These are phyloP conservation scores for Pseudevernia furfuracea DNA, from an alignment of 495 filamentous ascomycete genomes.

Conservation along the genomic window DNA sequence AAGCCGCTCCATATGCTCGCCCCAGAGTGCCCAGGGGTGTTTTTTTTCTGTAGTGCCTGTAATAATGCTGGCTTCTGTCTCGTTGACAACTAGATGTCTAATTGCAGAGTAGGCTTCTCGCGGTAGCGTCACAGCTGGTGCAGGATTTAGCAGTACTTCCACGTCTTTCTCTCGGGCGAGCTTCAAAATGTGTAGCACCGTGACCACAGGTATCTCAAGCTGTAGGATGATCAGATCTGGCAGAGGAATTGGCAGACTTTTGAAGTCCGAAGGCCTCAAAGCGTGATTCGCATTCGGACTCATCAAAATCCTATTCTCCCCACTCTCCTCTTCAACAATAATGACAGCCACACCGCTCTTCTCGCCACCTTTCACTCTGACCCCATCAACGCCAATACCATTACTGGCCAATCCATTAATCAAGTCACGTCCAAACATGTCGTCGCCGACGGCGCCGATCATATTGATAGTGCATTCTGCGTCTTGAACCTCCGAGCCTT, in stretches of 20 bases:
- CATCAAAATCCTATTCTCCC: slow-evolving; percentile 84
- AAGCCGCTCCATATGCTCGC: slow-evolving; percentile 45
- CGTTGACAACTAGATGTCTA: slow-evolving; percentile 81
- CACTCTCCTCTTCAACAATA: slow-evolving; percentile 70
- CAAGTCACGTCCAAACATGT: slow-evolving; percentile 53
- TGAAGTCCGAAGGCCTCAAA: slow-evolving; percentile 37
- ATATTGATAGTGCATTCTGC: slow-evolving; percentile 7
- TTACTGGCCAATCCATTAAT: slow-evolving; percentile 40
- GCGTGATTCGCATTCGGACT: slow-evolving; percentile 70
- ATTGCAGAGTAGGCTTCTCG: slow-evolving; percentile 57
- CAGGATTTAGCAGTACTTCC: slow-evolving; percentile 73
- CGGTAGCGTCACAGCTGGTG: slow-evolving; percentile 66
- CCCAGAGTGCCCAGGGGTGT: slow-evolving; percentile 35
- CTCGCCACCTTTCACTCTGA: slow-evolving; percentile 41
- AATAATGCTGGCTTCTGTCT: slow-evolving; percentile 79
- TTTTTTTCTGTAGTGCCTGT: slow-evolving; percentile 37
- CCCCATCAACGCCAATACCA: slow-evolving; percentile 54
- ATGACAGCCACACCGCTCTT: slow-evolving; percentile 76
- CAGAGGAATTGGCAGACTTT: slow-evolving; percentile 33
- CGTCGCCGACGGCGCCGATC: slow-evolving; percentile 58
- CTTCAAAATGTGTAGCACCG: slow-evolving; percentile 58
- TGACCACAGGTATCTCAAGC: slow-evolving; percentile 71
- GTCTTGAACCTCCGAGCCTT: slow-evolving; percentile 29
- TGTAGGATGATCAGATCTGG: slow-evolving; percentile 76
- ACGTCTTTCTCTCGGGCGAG: slow-evolving; percentile 43